Conservation (phyloP, 23 red algal genomes). For the Agarophyton chilense region DNA sequence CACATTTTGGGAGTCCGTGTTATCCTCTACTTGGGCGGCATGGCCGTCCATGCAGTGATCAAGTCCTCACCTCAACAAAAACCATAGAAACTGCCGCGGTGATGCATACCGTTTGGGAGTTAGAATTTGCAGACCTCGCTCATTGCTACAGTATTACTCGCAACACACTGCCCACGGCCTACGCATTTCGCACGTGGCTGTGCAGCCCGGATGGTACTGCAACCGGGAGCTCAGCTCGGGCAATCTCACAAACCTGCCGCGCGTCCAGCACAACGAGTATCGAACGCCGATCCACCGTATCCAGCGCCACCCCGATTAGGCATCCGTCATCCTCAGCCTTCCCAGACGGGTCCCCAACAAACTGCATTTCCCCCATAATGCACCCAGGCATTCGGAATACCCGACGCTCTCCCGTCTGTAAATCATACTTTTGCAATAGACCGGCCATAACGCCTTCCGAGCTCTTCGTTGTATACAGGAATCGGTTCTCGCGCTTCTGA, state of each 20-base stretch:
- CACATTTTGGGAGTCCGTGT: too few species aligned
- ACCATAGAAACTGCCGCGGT: too few species aligned
- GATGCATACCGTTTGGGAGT: too few species aligned
- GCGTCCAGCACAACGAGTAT: slow-evolving; percentile 58
- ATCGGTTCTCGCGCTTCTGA: not conserved
- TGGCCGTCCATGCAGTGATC: too few species aligned
- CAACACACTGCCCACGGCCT: too few species aligned
- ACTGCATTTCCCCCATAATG: slow-evolving; percentile 44
- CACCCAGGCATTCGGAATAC: not conserved
- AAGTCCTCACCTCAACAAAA: too few species aligned
- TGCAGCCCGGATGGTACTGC: slow-evolving; percentile 43
- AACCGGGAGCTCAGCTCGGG: slow-evolving; percentile 9
- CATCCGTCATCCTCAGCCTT: slow-evolving; percentile 60
- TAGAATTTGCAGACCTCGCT: too few species aligned
- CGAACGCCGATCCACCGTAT: slow-evolving; percentile 6
- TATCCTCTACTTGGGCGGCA: too few species aligned
- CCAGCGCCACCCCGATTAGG: slow-evolving; percentile 35
- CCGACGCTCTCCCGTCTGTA: not conserved
- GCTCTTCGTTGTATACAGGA: not conserved
- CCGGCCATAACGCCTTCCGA: slow-evolving; percentile 12
- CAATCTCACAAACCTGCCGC: slow-evolving; percentile 7
- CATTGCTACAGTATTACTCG: too few species aligned
- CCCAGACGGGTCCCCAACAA: slow-evolving; percentile 36
- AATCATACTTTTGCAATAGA: not conserved
- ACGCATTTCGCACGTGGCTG: too few species aligned